phyloP scores from a whole-genome alignment of 805 yeast genomes.

The Candida incommunis region DNA sequence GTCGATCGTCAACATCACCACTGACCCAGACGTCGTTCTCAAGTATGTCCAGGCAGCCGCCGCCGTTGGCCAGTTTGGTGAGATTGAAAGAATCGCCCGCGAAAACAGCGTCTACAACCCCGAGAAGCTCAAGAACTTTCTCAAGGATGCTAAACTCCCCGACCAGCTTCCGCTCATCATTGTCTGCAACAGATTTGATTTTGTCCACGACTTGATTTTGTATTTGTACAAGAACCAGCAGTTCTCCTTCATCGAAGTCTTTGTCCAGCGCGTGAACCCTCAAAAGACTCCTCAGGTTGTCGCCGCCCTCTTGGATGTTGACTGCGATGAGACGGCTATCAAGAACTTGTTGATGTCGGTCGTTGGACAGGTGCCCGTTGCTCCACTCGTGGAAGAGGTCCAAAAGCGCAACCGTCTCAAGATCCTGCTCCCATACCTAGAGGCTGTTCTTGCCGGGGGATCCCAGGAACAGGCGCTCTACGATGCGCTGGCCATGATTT shows the following conservation, averaged over 20 bases:
- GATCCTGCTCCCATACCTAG: conserved; percentile 82
- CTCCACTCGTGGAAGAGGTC: conserved; percentile 80
- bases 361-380: conserved; percentile 87
- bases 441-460: conserved; percentile 70
- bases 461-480: conserved; percentile 80
- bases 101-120: conserved; percentile 92
- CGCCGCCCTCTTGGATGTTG: conserved; percentile 93
- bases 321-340: conserved; percentile 84
- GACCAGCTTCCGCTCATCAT: conserved; percentile 94
- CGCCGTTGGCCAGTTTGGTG: conserved; percentile 75
- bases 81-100: conserved; percentile 89
- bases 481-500: conserved; percentile 93
- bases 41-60: conserved; percentile 95
- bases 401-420: conserved; percentile 93
- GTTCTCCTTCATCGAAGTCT: conserved; percentile 93
- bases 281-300: conserved; percentile 91
- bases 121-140: conserved; percentile 92
- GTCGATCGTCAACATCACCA: conserved; percentile 83
- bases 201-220: conserved; percentile 84
- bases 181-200: conserved; percentile 86
- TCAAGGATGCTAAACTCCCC: conserved; percentile 84
- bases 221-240: conserved; percentile 91
- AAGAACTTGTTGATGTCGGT: conserved; percentile 71
- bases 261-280: conserved; percentile 96
- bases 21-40: conserved; percentile 89